These are phyloP conservation scores for Leccinum subgranulosum DNA, from an alignment of 768 basidiomycete genomes.

Conservation along the genomic window DNA sequence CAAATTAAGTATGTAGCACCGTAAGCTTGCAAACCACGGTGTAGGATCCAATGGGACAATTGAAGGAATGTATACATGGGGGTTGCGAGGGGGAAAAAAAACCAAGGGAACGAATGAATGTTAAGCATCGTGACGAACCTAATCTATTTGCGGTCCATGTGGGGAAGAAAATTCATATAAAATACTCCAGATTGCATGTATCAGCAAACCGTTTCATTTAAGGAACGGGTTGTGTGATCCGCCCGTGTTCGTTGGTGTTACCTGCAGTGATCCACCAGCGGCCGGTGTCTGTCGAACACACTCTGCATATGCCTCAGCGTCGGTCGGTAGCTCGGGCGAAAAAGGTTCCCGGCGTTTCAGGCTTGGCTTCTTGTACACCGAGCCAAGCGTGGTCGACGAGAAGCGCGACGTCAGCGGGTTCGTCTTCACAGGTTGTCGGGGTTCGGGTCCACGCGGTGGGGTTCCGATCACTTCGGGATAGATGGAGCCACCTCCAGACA, in stretches of 20 bases:
- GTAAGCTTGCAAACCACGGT: not conserved
- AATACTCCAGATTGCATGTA: constrained; percentile 3
- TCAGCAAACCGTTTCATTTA: constrained; percentile 30
- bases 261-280: constrained; percentile 39
- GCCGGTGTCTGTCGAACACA: constrained; percentile 38
- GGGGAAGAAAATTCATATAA: constrained; percentile 14
- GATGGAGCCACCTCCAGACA: constrained; percentile 49
- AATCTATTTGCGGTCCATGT: constrained; percentile 28
- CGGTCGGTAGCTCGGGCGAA: constrained; percentile 38
- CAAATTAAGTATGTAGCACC: constrained; percentile 19
- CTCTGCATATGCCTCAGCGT: constrained; percentile 59
- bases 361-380: constrained; percentile 31
- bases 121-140: constrained; percentile 1
- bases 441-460: constrained; percentile 59
- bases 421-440: constrained; percentile 66
- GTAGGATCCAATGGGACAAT: not conserved
- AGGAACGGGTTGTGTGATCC: constrained; percentile 54
- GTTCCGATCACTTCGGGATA: constrained; percentile 70
- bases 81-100: constrained; percentile 13
- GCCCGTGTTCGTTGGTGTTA: constrained; percentile 42
- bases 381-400: constrained; percentile 45
- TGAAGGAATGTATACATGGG: constrained; percentile 13
- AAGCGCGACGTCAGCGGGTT: constrained; percentile 45
- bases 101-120: constrained; percentile 3
- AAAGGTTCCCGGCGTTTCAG: constrained; percentile 26